Evolutionary conservation across 768 basidiomycete species (phyloP), one percentile per base, ranked within the genome.

Genomic region (Coprinopsis sp.): DNA sequence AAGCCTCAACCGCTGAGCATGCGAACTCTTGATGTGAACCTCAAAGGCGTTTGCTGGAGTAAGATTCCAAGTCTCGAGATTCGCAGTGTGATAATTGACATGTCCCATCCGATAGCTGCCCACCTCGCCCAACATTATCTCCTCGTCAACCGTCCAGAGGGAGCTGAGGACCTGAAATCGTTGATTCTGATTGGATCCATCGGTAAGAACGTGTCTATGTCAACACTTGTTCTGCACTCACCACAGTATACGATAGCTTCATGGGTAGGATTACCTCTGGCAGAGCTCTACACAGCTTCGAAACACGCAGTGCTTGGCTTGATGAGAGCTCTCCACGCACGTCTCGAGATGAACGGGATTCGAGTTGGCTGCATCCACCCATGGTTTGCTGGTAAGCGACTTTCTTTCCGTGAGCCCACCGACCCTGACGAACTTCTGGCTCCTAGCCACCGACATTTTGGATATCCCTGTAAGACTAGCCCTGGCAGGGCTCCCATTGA

Each of bases 111-210:
- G n/a, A n/a, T 19, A 80, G 76, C 77, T 14, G 62, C 68, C 6
- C 73, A 78, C 49, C 62, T 82, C 18, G 75, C 72, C 6, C 56
- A 73, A 29, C 72, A 78, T 53, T 79, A 81, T 55, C 64, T 82
- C 19, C 61, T 59, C 23, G 42, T 70, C 11, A 64, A 66, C 22
- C 56, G 68, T 12, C 61, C 59, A n/a, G 44, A 59, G 21, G 65
- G 58, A n/a, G n/a, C n/a, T n/a, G n/a, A n/a, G 37, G 63, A 67
- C n/a, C 66, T 74, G 28, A 81, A 80, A 51, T 59, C 76, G 4
- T 50, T 81, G 36, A 64, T 80, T 22, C 58, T 81, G 12, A 66
- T 79, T 28, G 79, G 78, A 12, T 81, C 79, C 18, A 71, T 82
- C 61, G 76, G 77, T 76, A 44, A 8, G 62, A 30, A 23, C 21